Evolutionary conservation across 2,329 filamentous ascomycete genomes (phyloP), one percentile per base, ranked within the genome.

Genomic region (Aaosphaeria arxii): DNA sequence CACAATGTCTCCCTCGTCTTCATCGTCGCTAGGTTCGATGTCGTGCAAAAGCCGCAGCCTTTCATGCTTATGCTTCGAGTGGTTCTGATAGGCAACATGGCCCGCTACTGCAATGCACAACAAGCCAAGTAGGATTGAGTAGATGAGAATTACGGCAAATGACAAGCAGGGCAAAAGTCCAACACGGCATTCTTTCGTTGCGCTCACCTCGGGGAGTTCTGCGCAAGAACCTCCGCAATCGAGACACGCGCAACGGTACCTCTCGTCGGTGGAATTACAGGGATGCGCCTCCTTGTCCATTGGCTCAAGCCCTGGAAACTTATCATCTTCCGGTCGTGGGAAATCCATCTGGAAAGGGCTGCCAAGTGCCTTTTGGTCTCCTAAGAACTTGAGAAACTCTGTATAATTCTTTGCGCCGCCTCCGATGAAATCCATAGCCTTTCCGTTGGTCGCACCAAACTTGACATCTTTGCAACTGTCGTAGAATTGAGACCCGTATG

Each of bases 301-400:
- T 1, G 90, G 77, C 7, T 78, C 67, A 87, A 97, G 95, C n/a
- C 75, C 77, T 0, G 83, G 78, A 43, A 89, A 83, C 7, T 77
- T 69, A 53, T 85, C 83, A 6, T 80, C 69, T 7, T 70, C 75
- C 50, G 70, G 82, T 55, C 71, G 75, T 7, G 83, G 92, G 61
- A 94, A 99, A 75, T 99, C 95, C 74, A 99, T 96, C 75, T 99
- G 94, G 71, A 99, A 99, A 0, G 94, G 94, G 48, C 92, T 97
- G 4, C 95, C 95, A 24, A 92, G 80, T 2, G 86, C 79, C 69
- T 95, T 95, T 76, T 96, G 92, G 69, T 96, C 86, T 11, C 94
- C 94, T 32, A 99, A 74, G 61, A 97, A 99, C 63, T 91, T 92
- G 57, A 99, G 75, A 58, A 99, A 88, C 39, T 88, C 82, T 0